Conservation (phyloP, 2,329 filamentous ascomycete species). For the Fusarium caatingaense region DNA sequence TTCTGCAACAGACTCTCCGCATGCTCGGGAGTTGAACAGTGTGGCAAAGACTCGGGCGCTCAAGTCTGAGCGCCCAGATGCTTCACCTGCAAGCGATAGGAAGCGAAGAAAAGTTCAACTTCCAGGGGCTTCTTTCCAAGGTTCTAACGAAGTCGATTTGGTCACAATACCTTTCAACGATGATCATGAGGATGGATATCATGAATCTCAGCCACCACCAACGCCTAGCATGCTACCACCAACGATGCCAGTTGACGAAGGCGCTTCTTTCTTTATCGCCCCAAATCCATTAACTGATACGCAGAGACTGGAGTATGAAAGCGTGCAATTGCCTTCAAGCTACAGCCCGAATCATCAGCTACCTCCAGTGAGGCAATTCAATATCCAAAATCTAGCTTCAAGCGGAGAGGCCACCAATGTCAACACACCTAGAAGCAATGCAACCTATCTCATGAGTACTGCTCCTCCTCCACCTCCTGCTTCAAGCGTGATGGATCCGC, state of each 20-base stretch:
- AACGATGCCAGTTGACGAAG: conserved; percentile 43
- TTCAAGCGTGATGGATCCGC: conserved; percentile 19
- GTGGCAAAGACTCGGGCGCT: background rate
- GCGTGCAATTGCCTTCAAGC: conserved; percentile 36
- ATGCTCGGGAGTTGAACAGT: background rate
- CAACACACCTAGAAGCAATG: conserved; percentile 50
- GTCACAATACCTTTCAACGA: conserved; percentile 42
- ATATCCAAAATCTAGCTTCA: conserved; percentile 42
- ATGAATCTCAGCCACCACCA: conserved; percentile 12
- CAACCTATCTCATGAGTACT: conserved; percentile 34
- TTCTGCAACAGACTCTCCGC: background rate
- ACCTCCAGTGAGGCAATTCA: conserved; percentile 32
- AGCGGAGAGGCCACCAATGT: conserved; percentile 52
- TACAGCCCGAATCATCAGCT: conserved; percentile 28
- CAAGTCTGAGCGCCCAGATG: background rate
- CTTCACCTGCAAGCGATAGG: conserved; percentile 11
- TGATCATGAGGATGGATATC: conserved; percentile 23
- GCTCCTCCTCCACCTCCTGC: conserved; percentile 35
- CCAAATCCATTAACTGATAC: conserved; percentile 51
- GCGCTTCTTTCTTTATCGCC: conserved; percentile 51
- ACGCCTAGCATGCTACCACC: conserved; percentile 46
- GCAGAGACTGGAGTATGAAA: conserved; percentile 53
- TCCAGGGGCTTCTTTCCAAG: conserved; percentile 23
- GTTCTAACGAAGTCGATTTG: conserved; percentile 44
- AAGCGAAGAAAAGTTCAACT: conserved; percentile 44